phyloP scores from a whole-genome alignment of 257 asterid genomes.

The Solanum neorickii region DNA sequence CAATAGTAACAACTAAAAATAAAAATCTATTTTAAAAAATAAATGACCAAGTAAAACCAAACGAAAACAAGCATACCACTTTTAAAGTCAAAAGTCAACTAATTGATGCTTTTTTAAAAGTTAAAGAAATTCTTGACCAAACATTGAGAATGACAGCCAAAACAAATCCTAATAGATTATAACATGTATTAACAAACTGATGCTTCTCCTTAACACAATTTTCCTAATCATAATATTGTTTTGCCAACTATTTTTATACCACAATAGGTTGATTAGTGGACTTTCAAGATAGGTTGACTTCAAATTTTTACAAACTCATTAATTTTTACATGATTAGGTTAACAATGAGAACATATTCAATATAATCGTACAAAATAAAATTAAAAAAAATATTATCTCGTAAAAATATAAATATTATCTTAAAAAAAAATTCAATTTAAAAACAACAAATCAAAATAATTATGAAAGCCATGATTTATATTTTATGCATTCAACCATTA shows the following conservation, averaged over 20 bases:
- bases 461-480: background rate
- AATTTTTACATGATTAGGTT: background rate
- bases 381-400: no score
- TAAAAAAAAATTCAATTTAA: accelerated
- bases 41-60: no score
- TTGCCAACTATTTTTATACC: background rate
- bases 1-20: accelerated
- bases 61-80: no score
- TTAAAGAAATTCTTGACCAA: background rate
- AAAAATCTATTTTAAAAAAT: no score
- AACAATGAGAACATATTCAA: background rate
- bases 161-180: background rate
- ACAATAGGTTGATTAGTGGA: background rate
- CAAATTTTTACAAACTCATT: background rate
- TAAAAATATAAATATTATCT: no score
- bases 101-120: background rate
- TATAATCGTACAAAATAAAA: no score
- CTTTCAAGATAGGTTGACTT: background rate
- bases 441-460: no score
- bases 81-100: background rate
- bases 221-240: background rate
- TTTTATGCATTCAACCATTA: background rate
- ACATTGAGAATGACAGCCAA: background rate
- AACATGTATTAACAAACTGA: background rate
- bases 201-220: background rate